Conservation (phyloP, 495 filamentous ascomycete species). For the Aspergillus homomorphus region DNA sequence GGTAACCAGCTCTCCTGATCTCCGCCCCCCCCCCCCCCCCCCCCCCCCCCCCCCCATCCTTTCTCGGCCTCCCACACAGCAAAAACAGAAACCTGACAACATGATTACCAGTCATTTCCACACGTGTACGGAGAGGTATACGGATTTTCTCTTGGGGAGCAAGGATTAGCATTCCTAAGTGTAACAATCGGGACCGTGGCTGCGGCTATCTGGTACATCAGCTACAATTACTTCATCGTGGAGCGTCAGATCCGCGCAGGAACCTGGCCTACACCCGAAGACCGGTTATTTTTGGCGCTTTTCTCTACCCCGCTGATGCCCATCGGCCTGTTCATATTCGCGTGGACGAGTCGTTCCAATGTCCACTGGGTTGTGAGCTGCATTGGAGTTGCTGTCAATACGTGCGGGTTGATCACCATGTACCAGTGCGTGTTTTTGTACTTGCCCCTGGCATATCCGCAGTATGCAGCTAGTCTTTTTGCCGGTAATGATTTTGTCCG, state of each 20-base stretch:
- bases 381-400: no score
- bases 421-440: conserved; percentile 44
- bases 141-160: no score
- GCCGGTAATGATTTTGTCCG: conserved; percentile 52
- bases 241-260: background rate
- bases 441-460: conserved; percentile 43
- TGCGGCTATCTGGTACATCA: background rate
- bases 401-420: no score
- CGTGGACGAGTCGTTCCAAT: background rate
- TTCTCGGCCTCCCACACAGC: no score
- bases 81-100: no score
- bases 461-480: conserved; percentile 47
- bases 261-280: background rate
- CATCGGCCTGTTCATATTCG: background rate
- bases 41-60: no score
- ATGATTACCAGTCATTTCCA: no score
- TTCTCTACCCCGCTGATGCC: background rate
- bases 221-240: background rate
- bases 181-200: no score
- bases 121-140: no score
- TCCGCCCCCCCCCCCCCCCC: no score
- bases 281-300: background rate
- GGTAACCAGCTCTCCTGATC: no score
- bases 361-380: background rate
- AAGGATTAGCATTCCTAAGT: no score